Conservation (phyloP, 2,329 filamentous ascomycete species). For the Phaeoacremonium minimum region DNA sequence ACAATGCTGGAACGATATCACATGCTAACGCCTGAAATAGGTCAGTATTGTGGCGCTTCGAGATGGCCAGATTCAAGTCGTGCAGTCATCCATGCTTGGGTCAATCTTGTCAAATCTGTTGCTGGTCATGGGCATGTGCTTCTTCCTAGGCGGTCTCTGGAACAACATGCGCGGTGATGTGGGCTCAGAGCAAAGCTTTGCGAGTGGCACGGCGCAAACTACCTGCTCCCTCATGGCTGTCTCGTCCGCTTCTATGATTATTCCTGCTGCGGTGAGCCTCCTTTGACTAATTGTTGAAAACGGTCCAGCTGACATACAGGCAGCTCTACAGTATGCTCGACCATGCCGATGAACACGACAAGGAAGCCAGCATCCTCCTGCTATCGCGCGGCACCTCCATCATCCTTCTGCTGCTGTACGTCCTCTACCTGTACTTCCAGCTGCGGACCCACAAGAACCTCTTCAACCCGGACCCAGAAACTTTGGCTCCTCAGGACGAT, state of each 20-base stretch:
- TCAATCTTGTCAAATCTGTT: slow-evolving; percentile 93
- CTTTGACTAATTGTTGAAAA: slow-evolving; percentile 8
- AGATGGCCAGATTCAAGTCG: slow-evolving; percentile 85
- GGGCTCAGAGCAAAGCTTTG: slow-evolving; percentile 68
- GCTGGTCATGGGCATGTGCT: slow-evolving; percentile 78
- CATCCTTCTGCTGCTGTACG: slow-evolving; percentile 70
- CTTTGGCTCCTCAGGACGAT: slow-evolving; percentile 20
- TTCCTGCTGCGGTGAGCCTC: slow-evolving; percentile 61
- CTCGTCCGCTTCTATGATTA: slow-evolving; percentile 72
- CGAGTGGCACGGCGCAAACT: slow-evolving; percentile 72
- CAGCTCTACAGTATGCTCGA: slow-evolving; percentile 64
- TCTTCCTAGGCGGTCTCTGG: slow-evolving; percentile 68
- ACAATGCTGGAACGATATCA: no score
- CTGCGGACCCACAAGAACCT: slow-evolving; percentile 69
- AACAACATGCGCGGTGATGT: slow-evolving; percentile 55
- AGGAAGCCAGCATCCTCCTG: slow-evolving; percentile 56
- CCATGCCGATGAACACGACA: slow-evolving; percentile 32
- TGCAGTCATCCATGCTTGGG: slow-evolving; percentile 97
- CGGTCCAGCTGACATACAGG: no score
- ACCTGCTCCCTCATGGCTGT: slow-evolving; percentile 72
- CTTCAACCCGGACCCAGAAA: slow-evolving; percentile 54
- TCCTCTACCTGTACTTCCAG: slow-evolving; percentile 75
- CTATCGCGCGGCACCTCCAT: slow-evolving; percentile 74
- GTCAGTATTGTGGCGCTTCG: slow-evolving; percentile 88
- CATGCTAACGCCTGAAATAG: no score